Evolutionary conservation across 768 basidiomycete genomes (phyloP), one percentile per base, ranked within the genome.

Genomic region (Leccinellum albellum): DNA sequence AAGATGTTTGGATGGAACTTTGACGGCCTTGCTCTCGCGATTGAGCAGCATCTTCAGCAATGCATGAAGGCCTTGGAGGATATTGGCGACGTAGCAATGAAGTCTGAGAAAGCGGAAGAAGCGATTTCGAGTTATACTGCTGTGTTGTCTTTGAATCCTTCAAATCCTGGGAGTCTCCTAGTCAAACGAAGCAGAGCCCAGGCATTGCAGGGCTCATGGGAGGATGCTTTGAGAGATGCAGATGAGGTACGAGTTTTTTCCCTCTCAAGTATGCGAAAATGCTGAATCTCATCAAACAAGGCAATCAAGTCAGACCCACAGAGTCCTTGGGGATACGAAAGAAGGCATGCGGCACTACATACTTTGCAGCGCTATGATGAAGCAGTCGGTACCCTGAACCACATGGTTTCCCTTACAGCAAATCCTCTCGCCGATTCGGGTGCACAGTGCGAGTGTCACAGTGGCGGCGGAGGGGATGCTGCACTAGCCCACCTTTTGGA

Each of bases 1-100:
- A 42, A 61, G 51, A 44, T 60, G 3, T 60, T 60, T 21, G 62
- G 54, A 2, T 63, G 62, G 61, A 20, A 50, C 10, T 56, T 63
- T 46, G 54, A 63, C 2, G 17, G 29, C 13, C 57, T 56, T 13
- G 8, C 17, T 2, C 2, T 20, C 13, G 33, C 29, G 3, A 42
- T 56, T n/a, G 44, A 42, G 10, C 3, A 24, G 7, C 45, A n/a
- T 1, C 35, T 59, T 37, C 26, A 7, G 28, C 23, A 32, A 6
- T 49, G 52, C 13, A 2, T 33, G 8, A 23, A 6, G 15, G 9
- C 12, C 0, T 12, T 55, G 4, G 53, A 63, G 47, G 10, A 3
- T 2, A 3, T 10, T 1, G 61, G 50, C 2, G 53, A 63, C 33
- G 23, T 7, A 3, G 61, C 54, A 4, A 0, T 51, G 4, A 3